Percentiles rank a stretch among this genome's conserved stretches.
Conservation (phyloP, 495 filamentous ascomycete species). For the Umbilicaria muhlenbergii region DNA sequence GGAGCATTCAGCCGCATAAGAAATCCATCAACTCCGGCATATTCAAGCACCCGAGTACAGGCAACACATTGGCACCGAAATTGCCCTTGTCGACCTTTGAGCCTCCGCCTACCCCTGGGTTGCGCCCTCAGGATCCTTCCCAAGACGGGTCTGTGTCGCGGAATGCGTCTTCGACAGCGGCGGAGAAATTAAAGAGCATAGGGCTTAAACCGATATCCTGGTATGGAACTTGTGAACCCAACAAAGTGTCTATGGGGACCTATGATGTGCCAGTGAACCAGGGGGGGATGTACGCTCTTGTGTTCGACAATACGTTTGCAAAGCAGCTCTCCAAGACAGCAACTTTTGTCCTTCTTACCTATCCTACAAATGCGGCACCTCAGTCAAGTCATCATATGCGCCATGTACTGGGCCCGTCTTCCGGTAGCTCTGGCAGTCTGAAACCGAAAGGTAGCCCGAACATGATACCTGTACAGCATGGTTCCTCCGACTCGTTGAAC, state of each 20-base stretch:
- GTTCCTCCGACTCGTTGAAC: conserved; percentile 10
- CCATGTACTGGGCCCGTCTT: conserved; percentile 17
- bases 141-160: conserved; percentile 28
- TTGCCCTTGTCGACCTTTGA: conserved; percentile 34
- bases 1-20: conserved; percentile 94
- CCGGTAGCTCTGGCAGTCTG: conserved; percentile 3
- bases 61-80: conserved; percentile 30
- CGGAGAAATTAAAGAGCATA: conserved; percentile 69
- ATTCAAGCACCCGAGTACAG: conserved; percentile 83
- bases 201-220: conserved; percentile 78
- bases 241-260: conserved; percentile 85
- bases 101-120: conserved; percentile 22
- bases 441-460: conserved; percentile 6
- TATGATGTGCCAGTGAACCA: conserved; percentile 57
- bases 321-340: conserved; percentile 89
- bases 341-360: conserved; percentile 86
- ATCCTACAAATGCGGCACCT: conserved; percentile 71
- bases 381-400: conserved; percentile 58
- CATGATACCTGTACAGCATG: conserved; percentile 1
- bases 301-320: conserved; percentile 98
- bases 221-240: conserved; percentile 88
- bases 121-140: conserved; percentile 23
- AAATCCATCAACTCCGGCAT: conserved; percentile 96
- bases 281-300: conserved; percentile 87
- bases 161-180: conserved; percentile 41